Evolutionary conservation across 2,329 filamentous ascomycete species (phyloP).

Genomic region (Acarospora socialis): DNA sequence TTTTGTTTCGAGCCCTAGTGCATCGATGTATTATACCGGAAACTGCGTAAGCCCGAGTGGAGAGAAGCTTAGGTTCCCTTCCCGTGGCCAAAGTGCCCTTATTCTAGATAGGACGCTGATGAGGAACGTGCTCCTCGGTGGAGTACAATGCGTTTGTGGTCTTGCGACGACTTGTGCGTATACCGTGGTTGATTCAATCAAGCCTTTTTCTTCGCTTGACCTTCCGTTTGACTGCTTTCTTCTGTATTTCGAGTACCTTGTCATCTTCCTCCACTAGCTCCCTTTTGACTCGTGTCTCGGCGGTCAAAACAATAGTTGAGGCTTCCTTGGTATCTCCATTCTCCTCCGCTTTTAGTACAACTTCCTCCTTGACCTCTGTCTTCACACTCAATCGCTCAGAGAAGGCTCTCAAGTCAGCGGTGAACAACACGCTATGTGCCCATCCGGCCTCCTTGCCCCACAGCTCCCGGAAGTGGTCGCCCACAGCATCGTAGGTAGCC

Average conservation of each 20-base stretch:
- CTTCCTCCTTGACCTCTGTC: slow-evolving; percentile 22
- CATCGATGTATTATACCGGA: no score
- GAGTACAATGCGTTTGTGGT: no score
- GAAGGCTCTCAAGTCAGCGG: slow-evolving; percentile 78
- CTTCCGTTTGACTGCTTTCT: slow-evolving; percentile 22
- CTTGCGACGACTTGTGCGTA: no score
- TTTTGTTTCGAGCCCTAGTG: no score
- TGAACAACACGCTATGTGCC: slow-evolving; percentile 95
- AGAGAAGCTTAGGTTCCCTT: no score
- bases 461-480: slow-evolving; percentile 71
- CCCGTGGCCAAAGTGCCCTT: no score
- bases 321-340: slow-evolving; percentile 15
- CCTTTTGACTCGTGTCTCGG: slow-evolving; percentile 24
- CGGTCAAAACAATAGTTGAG: slow-evolving; percentile 9
- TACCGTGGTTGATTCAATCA: no score
- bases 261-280: slow-evolving; percentile 27
- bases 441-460: slow-evolving; percentile 94
- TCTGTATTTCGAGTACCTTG: slow-evolving; percentile 25
- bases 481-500: slow-evolving; percentile 75
- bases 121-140: no score
- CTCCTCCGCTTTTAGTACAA: slow-evolving; percentile 17
- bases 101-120: no score
- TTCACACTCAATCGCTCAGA: slow-evolving; percentile 43
- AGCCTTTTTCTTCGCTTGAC: slow-evolving; percentile 24
- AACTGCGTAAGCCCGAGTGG: no score